Conservation (phyloP, 371 early-diverging fungal species). For the Apophysomyces variabilis region DNA sequence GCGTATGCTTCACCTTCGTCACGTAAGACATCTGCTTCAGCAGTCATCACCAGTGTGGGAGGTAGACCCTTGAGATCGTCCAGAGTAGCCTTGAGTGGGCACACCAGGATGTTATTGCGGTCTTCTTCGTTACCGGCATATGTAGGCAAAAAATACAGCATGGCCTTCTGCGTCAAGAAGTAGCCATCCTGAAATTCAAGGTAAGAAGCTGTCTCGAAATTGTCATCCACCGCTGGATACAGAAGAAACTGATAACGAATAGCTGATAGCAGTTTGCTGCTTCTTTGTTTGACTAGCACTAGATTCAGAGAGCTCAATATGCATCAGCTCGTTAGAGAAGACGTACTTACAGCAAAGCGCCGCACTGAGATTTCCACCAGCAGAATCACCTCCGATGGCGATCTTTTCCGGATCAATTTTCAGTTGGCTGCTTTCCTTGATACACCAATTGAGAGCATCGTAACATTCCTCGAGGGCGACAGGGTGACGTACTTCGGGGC, state of each 20-base stretch:
- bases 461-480: slow-evolving; percentile 37
- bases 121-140: slow-evolving; percentile 21
- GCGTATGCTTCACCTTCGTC: slow-evolving; percentile 45
- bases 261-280: slow-evolving; percentile 5
- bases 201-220: slow-evolving; percentile 32
- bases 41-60: slow-evolving; percentile 35
- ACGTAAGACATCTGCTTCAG: slow-evolving; percentile 42
- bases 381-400: slow-evolving; percentile 38
- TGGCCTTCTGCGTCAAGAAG: slow-evolving; percentile 17
- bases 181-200: slow-evolving; percentile 13
- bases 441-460: slow-evolving; percentile 31
- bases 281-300: slow-evolving; percentile 29
- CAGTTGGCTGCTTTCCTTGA: slow-evolving; percentile 22
- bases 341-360: slow-evolving; percentile 19
- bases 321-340: neutral
- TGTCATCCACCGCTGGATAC: slow-evolving; percentile 31
- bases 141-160: slow-evolving; percentile 25
- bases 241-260: slow-evolving; percentile 29
- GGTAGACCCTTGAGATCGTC: slow-evolving; percentile 37
- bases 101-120: slow-evolving; percentile 8
- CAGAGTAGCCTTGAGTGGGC: slow-evolving; percentile 19
- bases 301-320: neutral
- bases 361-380: slow-evolving; percentile 40
- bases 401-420: slow-evolving; percentile 26
- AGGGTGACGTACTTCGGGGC: slow-evolving; percentile 37